These are phyloP conservation scores for Passiflora organensis DNA, from an alignment of 345 rosid species.

Conservation along the genomic window DNA sequence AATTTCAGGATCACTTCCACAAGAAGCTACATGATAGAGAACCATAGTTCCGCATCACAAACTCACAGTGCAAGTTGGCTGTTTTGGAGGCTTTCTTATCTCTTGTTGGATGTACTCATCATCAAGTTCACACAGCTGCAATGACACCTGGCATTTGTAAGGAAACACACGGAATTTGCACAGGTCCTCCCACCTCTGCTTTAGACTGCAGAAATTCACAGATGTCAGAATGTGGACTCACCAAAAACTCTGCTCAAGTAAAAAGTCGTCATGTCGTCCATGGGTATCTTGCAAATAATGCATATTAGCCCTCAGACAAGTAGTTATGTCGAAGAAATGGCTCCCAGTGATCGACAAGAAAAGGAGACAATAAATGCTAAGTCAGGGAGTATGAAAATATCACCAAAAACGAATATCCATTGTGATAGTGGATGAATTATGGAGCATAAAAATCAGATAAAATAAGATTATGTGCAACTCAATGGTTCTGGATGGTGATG, in stretches of 20 bases:
- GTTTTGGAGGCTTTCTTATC: constrained; percentile 75
- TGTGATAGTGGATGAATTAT: too few relatives aligned
- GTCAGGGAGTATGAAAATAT: too few relatives aligned
- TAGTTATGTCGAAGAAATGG: not conserved
- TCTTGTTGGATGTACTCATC: constrained; percentile 87
- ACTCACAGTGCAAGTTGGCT: constrained; percentile 66
- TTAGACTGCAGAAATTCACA: constrained; percentile 33
- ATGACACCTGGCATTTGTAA: constrained; percentile 58
- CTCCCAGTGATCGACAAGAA: too few relatives aligned
- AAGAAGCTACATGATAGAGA: too few relatives aligned
- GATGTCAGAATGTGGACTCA: not conserved
- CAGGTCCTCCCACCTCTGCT: constrained; percentile 69
- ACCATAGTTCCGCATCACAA: constrained; percentile 1
- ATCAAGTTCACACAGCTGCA: constrained; percentile 79
- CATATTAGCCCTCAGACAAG: not conserved
- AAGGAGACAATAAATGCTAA: too few relatives aligned
- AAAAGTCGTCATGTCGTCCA: too few relatives aligned
- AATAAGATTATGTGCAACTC: too few relatives aligned
- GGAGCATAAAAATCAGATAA: too few relatives aligned
- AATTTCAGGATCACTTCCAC: too few relatives aligned
- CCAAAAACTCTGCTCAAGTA: not conserved
- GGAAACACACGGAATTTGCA: constrained; percentile 80
- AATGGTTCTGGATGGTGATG: too few relatives aligned
- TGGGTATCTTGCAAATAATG: not conserved
- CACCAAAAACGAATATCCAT: too few relatives aligned